Evolutionary conservation across 1,284 basidiomycete genomes (phyloP).

Genomic region (Irpex lacteus): DNA sequence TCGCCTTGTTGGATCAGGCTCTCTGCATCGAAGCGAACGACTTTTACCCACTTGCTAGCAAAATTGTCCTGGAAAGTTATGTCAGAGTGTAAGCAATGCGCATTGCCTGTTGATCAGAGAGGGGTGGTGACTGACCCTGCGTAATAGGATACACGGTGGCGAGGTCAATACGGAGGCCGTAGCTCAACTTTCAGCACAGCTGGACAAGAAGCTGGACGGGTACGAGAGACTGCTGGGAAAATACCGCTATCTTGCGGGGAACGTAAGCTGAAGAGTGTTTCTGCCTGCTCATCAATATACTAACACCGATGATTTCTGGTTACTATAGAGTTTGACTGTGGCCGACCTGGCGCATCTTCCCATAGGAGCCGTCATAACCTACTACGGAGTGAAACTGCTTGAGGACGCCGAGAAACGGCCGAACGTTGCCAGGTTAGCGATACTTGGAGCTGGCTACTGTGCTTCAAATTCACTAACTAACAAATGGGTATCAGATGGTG

Average conservation of each 20-base stretch:
- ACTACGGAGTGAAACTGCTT: conserved; percentile 20
- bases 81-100: conserved; percentile 38
- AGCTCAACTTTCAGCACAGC: not conserved
- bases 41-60: conserved; percentile 45
- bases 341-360: conserved; percentile 55
- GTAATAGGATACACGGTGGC: not conserved
- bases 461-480: not conserved
- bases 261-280: not conserved
- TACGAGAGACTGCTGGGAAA: not conserved
- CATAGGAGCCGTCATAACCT: conserved; percentile 31
- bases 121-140: not conserved
- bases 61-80: conserved; percentile 42
- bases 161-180: not conserved
- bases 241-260: not conserved
- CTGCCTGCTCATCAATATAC: not conserved
- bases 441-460: not conserved
- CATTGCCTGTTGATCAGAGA: not conserved
- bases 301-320: not conserved
- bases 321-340: conserved; percentile 38
- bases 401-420: conserved; percentile 21
- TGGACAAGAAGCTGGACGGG: not conserved
- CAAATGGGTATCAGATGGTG: conserved; percentile 29
- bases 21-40: conserved; percentile 23
- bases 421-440: conserved; percentile 23
- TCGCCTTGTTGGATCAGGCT: not conserved